These are phyloP conservation scores for Hansenula sp. DNA, from an alignment of 1,139 yeast genomes.

Conservation along the genomic window DNA sequence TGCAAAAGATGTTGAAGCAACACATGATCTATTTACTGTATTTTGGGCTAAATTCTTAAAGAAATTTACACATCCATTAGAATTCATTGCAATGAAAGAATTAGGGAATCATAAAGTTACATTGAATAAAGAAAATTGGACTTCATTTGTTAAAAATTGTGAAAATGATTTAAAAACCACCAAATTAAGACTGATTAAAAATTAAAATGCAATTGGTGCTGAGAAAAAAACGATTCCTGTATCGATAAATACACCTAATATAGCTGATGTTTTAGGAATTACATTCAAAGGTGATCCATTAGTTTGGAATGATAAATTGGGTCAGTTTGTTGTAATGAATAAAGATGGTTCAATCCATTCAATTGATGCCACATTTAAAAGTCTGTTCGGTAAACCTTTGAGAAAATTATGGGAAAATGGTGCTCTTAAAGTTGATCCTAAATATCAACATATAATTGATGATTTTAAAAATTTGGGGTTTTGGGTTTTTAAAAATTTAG, in stretches of 20 bases:
- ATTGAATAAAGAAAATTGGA: conserved; percentile 2
- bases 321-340: no score
- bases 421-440: background rate
- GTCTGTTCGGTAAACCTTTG: background rate
- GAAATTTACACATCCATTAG: background rate
- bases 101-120: conserved; percentile 3
- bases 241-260: no score
- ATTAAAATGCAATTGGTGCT: no score
- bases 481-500: background rate
- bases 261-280: no score
- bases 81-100: conserved; percentile 4
- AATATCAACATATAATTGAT: background rate
- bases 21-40: conserved; percentile 60
- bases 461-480: background rate
- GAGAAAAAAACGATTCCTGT: no score
- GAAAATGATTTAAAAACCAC: no score
- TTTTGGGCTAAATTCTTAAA: conserved; percentile 55
- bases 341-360: no score
- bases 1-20: conserved; percentile 72
- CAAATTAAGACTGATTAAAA: no score
- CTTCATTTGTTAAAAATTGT: background rate
- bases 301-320: no score
- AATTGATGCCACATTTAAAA: no score
- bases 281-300: no score
- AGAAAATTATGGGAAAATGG: background rate